Evolutionary conservation across 148 eudicot species (phyloP), one percentile per base, ranked within the genome.

Genomic region (Chenopodium berlandieri): DNA sequence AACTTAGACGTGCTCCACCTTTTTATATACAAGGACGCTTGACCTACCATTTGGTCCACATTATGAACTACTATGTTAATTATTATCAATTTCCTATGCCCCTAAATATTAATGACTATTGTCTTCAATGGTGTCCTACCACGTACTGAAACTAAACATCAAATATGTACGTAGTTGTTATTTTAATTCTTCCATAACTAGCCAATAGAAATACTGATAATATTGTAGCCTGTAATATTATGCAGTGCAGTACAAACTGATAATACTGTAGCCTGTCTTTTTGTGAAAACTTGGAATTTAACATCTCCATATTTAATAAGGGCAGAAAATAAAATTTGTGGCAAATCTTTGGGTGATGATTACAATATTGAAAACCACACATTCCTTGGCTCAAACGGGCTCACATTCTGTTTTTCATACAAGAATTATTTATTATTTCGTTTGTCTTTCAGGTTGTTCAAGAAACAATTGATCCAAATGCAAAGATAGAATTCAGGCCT

Each of bases 391-490:
- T 5, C 23, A 14, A 2, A 17, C 20, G 3, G 52, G 54, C 54
- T 50, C 69, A 1, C 2, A 23, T 9, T 69, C 2, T 25, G 3
- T 40, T 72, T 17, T 11, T 48, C 50, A 34, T 7, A 37, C 50
- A 70, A 80, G 11, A 7, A 37, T 6, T 60, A 20, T 50, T 7
- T 10, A 48, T 25, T 30, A 12, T 25, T 63, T 60, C 40, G 58
- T 1, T 77, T 74, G 60, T 48, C 23, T 48, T 63, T 54, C 85
- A 95, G 98, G 98, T 96, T 78, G 99, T 96, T 16, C 97, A 94
- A 79, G 97, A 94, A 82, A 96, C 99, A 25, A 96, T 96, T 7
- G 97, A 94, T 89, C 94, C 95, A 27, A 88, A 96, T 78, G 99
- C 97, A 13, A 91, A 87, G 88, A 94, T 96, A 9, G 97, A 89